Percentiles rank a stretch among this genome's conserved stretches.
Evolutionary conservation across 1,284 basidiomycete species (phyloP).

Genomic region (Kalmanozyma brasiliensis): DNA sequence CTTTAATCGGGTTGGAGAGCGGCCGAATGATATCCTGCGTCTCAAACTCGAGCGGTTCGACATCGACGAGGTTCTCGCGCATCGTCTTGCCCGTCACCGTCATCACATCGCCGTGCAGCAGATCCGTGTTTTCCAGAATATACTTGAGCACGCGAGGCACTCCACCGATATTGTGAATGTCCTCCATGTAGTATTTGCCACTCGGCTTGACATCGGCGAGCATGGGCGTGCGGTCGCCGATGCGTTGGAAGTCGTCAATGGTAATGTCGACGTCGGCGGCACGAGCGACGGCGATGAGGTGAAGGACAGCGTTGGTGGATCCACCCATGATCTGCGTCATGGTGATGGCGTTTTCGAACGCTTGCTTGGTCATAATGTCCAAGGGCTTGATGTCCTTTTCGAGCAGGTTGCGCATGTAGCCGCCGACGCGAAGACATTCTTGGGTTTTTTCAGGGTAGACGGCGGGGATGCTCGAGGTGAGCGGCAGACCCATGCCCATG

Average conservation of each 20-base stretch:
- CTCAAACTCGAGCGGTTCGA: constrained; percentile 76
- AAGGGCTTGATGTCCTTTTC: constrained; percentile 86
- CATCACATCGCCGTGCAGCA: constrained; percentile 82
- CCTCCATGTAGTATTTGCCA: constrained; percentile 78
- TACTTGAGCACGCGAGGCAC: constrained; percentile 74
- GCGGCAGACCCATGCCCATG: constrained; percentile 89
- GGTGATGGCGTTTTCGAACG: constrained; percentile 94
- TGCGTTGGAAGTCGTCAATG: constrained; percentile 77
- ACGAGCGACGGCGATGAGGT: constrained; percentile 88
- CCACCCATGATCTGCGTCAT: constrained; percentile 74
- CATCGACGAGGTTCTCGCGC: constrained; percentile 85
- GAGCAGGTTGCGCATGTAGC: constrained; percentile 82
- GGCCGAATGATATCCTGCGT: constrained; percentile 82
- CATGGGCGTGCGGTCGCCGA: constrained; percentile 84
- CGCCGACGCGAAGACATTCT: constrained; percentile 85
- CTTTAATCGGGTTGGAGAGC: constrained; percentile 84
- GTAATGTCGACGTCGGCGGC: constrained; percentile 83
- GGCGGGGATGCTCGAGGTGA: constrained; percentile 83
- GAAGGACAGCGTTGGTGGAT: constrained; percentile 93
- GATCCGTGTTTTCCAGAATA: constrained; percentile 77
- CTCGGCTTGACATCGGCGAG: constrained; percentile 85
- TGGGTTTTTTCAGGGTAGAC: constrained; percentile 82
- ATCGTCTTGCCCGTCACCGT: constrained; percentile 88
- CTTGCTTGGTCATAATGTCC: constrained; percentile 95
- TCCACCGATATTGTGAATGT: constrained; percentile 76